Conservation (phyloP, 108 stramenopile genomes). For the Fistulifera solaris region DNA sequence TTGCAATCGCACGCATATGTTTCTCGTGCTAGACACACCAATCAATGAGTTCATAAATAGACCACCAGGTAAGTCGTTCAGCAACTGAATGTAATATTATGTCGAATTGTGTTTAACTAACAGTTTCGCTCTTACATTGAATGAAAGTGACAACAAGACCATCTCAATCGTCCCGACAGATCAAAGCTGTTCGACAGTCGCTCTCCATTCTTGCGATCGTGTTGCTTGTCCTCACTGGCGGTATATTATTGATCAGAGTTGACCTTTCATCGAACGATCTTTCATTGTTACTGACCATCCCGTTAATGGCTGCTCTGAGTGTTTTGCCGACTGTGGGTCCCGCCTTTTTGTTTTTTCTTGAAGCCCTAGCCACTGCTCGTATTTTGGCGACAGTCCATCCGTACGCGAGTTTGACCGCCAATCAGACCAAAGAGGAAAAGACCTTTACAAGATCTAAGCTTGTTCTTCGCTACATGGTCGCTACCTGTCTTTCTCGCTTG, state of each 20-base stretch:
- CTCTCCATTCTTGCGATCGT: conserved; percentile 27
- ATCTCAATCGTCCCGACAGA: conserved; percentile 53
- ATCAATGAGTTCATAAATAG: conserved; percentile 45
- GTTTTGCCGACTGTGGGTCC: conserved; percentile 51
- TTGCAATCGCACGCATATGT: conserved; percentile 58
- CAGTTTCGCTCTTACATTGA: background rate
- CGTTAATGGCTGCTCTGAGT: conserved; percentile 53
- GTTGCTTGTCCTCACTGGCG: conserved; percentile 24
- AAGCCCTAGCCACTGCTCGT: conserved; percentile 61
- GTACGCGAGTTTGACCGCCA: conserved; percentile 15
- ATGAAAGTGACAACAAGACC: conserved; percentile 21
- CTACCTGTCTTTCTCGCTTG: conserved; percentile 45
- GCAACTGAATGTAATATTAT: background rate
- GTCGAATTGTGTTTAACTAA: background rate
- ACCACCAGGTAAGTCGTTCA: conserved; percentile 16
- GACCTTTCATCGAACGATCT: conserved; percentile 13
- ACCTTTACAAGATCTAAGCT: conserved; percentile 4
- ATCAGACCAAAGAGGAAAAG: background rate
- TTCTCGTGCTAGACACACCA: conserved; percentile 56
- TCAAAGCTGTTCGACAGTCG: conserved; percentile 30
- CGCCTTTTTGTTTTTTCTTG: conserved; percentile 49
- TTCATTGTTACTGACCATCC: conserved; percentile 34
- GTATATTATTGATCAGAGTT: conserved; percentile 36
- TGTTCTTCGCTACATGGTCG: conserved; percentile 48
- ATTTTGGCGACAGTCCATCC: conserved; percentile 67